phyloP scores from a whole-genome alignment of 768 basidiomycete species.

The Cyathus striatus region DNA sequence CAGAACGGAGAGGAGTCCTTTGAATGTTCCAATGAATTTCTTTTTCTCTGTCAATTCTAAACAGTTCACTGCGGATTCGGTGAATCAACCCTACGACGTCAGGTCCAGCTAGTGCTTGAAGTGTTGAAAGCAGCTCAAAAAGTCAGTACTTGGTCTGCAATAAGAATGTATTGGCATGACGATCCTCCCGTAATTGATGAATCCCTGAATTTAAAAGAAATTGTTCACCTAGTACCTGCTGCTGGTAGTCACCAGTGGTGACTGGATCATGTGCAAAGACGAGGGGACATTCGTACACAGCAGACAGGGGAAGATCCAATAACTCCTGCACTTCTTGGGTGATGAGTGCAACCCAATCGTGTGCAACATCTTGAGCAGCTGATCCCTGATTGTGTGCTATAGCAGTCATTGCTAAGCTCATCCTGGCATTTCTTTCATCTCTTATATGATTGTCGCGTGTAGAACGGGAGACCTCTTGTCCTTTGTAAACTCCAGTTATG shows the following conservation, averaged over 20 bases:
- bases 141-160: slow-evolving; percentile 1
- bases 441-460: slow-evolving; percentile 13
- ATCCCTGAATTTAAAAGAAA: background rate
- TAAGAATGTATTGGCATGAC: slow-evolving; percentile 4
- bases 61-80: slow-evolving; percentile 4
- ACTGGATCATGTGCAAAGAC: slow-evolving; percentile 3
- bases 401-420: background rate
- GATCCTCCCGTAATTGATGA: background rate
- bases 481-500: slow-evolving; percentile 10
- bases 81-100: slow-evolving; percentile 5
- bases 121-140: slow-evolving; percentile 3
- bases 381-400: background rate
- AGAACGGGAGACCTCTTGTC: slow-evolving; percentile 2
- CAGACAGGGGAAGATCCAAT: background rate
- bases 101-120: background rate
- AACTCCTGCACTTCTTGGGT: slow-evolving; percentile 4
- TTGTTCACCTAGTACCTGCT: background rate
- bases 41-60: slow-evolving; percentile 7
- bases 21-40: slow-evolving; percentile 13
- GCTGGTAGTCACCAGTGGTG: background rate
- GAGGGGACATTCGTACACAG: background rate
- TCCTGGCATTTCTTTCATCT: slow-evolving; percentile 12
- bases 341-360: background rate
- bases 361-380: background rate
- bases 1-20: background rate